Percentiles rank a stretch among this genome's conserved stretches.
Evolutionary conservation across 2,329 filamentous ascomycete species (phyloP).

Genomic region (Kalmusia sp.): DNA sequence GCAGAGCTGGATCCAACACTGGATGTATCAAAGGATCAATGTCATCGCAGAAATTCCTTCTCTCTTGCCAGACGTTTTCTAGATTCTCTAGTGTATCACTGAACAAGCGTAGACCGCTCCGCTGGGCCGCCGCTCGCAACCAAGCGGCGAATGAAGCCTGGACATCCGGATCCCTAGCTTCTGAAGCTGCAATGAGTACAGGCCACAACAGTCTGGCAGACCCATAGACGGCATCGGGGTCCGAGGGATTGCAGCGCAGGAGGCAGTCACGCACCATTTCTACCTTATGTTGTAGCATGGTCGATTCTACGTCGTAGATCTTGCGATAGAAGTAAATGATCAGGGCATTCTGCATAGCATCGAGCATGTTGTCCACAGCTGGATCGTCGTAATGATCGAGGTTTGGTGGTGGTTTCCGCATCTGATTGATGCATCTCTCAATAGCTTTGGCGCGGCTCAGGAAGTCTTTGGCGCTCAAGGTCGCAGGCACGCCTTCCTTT

Average conservation of each 20-base stretch:
- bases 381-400: not conserved
- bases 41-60: not conserved
- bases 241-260: conserved; percentile 40
- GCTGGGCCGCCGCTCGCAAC: conserved; percentile 37
- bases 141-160: conserved; percentile 45
- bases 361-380: conserved; percentile 39
- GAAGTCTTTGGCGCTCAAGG: conserved; percentile 38
- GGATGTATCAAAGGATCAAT: not conserved
- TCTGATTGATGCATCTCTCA: conserved; percentile 39
- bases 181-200: conserved; percentile 54
- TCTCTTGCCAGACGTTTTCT: conserved; percentile 41
- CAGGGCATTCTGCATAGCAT: conserved; percentile 53
- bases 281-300: conserved; percentile 50
- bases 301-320: conserved; percentile 51
- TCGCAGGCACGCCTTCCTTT: conserved; percentile 8
- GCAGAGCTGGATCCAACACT: not conserved
- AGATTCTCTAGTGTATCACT: conserved; percentile 29
- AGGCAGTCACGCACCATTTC: conserved; percentile 47
- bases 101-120: conserved; percentile 45
- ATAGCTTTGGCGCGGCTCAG: conserved; percentile 40
- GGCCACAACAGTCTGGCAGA: conserved; percentile 52
- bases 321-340: conserved; percentile 57
- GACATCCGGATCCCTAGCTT: conserved; percentile 47
- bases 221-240: conserved; percentile 43
- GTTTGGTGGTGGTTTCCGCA: conserved; percentile 10